Evolutionary conservation across 2,329 filamentous ascomycete genomes (phyloP).

Genomic region (Emmonsiellopsis sp.): DNA sequence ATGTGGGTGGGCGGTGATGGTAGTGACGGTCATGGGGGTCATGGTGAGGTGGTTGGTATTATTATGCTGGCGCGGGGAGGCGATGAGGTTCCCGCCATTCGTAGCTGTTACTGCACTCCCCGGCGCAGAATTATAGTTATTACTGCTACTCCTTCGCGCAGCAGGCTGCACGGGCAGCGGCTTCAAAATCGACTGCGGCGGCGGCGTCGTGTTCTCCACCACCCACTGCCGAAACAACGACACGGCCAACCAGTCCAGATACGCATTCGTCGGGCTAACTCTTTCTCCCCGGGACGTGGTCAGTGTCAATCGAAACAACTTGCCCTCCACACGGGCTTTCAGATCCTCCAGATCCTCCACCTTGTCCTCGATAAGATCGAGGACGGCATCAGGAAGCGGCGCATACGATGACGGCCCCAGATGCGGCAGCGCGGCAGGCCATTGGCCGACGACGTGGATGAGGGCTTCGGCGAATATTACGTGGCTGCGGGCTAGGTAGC

Average conservation of each 20-base stretch:
- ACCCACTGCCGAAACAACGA: conserved; percentile 88
- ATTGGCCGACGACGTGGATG: conserved; percentile 89
- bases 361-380: conserved; percentile 91
- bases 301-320: conserved; percentile 71
- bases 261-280: conserved; percentile 68
- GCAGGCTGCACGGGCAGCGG: conserved; percentile 1
- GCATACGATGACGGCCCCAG: conserved; percentile 49
- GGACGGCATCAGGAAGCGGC: conserved; percentile 61
- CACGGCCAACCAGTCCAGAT: conserved; percentile 82
- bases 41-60: neutral
- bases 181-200: conserved; percentile 45
- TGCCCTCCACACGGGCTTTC: conserved; percentile 68
- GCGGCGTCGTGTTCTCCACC: conserved; percentile 76
- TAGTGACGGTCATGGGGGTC: conserved; percentile 6
- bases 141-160: conserved; percentile 10
- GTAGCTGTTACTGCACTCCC: neutral
- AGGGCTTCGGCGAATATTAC: conserved; percentile 81
- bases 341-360: conserved; percentile 83
- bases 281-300: conserved; percentile 73
- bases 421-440: conserved; percentile 72
- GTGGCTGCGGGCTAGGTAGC: conserved; percentile 73
- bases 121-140: conserved; percentile 9
- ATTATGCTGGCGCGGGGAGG: neutral
- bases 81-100: neutral
- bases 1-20: conserved; percentile 8